These are phyloP conservation scores for Geoglossum glabrum DNA, from an alignment of 495 filamentous ascomycete species.

Conservation along the genomic window DNA sequence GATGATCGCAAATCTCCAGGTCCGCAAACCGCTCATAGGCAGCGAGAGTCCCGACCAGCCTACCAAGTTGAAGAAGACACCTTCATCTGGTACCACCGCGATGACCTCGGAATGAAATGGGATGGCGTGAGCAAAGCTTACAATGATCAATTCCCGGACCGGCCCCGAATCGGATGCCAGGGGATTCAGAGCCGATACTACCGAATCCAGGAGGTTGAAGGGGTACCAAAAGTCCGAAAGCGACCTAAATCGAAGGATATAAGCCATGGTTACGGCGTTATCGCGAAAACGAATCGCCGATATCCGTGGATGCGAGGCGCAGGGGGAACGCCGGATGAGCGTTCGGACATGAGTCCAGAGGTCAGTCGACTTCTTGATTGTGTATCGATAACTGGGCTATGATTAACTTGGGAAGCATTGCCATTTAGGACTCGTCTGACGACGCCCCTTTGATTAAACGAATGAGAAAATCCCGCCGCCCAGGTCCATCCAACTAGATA, in stretches of 20 bases:
- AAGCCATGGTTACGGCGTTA: neutral
- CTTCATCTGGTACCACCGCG: neutral
- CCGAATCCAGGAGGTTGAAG: neutral
- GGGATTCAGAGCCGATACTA: conserved; percentile 1
- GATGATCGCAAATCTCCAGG: neutral
- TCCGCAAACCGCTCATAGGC: neutral
- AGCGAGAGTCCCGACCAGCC: neutral
- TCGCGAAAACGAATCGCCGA: neutral
- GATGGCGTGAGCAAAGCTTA: neutral
- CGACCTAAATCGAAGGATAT: neutral
- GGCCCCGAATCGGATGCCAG: neutral
- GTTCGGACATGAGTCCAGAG: neutral
- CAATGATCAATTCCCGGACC: neutral
- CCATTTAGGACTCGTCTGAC: neutral
- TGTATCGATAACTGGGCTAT: neutral
- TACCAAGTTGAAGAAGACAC: conserved; percentile 1
- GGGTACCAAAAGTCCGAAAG: neutral
- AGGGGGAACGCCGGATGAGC: neutral
- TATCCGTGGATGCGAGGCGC: neutral
- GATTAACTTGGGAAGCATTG: neutral
- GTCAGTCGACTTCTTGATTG: neutral
- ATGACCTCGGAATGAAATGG: neutral
- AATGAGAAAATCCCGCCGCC: neutral
- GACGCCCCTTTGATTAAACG: neutral
- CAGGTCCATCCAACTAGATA: neutral